A percentile compares a stretch with the other conserved stretches of the same genome.
These are phyloP conservation scores for Keithomyces neogunnii DNA, from an alignment of 2,329 filamentous ascomycete genomes.

Conservation along the genomic window DNA sequence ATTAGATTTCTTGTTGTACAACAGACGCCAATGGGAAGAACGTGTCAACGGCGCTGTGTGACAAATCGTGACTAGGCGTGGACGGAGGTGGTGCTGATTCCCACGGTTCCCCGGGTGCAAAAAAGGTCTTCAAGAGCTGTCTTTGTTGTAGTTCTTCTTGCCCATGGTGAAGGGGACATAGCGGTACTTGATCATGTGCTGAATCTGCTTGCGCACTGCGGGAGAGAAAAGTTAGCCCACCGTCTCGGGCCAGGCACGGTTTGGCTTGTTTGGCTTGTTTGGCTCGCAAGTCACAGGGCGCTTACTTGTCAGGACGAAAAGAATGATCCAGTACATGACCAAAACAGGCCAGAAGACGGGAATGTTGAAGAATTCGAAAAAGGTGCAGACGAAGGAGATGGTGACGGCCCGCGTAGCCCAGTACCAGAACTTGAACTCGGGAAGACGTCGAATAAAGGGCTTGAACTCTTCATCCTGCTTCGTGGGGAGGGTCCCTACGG, in stretches of 20 bases:
- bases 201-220: constrained; percentile 96
- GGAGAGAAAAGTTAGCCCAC: constrained; percentile 1
- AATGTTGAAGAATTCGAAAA: constrained; percentile 91
- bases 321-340: constrained; percentile 97
- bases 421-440: constrained; percentile 99
- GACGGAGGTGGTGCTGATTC: background rate
- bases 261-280: too few species aligned
- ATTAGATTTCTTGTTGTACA: background rate
- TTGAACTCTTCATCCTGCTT: constrained; percentile 97
- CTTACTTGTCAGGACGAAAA: constrained; percentile 92
- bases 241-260: too few species aligned
- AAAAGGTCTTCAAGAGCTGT: constrained; percentile 34
- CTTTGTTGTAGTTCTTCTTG: constrained; percentile 72
- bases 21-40: background rate
- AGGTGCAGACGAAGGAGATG: constrained; percentile 81
- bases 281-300: constrained; percentile 13
- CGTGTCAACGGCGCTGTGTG: background rate
- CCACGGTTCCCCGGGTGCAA: background rate
- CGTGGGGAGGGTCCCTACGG: constrained; percentile 73
- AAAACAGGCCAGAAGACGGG: constrained; percentile 98
- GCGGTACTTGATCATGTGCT: constrained; percentile 99
- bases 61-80: background rate
- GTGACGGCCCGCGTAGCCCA: constrained; percentile 79
- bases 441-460: constrained; percentile 89
- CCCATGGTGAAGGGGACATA: constrained; percentile 92